Evolutionary conservation across 129 eudicot species (phyloP).

Genomic region (Sambucus nigra): DNA sequence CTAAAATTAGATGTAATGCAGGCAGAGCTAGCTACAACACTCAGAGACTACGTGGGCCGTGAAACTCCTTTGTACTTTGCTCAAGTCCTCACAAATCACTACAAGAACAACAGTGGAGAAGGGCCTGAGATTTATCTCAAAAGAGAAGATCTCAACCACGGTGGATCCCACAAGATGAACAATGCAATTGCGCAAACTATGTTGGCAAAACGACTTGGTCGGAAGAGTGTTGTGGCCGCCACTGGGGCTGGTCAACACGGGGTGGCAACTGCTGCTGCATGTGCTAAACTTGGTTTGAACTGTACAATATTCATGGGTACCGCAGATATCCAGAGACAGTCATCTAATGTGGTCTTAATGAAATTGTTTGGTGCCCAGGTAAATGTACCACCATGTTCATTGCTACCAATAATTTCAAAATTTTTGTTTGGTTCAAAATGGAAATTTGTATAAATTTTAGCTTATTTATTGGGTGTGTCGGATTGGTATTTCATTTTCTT

Average conservation of each 20-base stretch:
- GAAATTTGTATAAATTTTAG: no score
- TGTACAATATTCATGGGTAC: slow-evolving; percentile 43
- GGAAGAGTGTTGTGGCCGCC: slow-evolving; percentile 35
- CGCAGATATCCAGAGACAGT: slow-evolving; percentile 31
- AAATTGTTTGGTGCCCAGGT: slow-evolving; percentile 57
- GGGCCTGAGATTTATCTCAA: slow-evolving; percentile 68
- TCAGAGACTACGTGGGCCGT: slow-evolving; percentile 59
- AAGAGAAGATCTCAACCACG: slow-evolving; percentile 64
- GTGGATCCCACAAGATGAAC: slow-evolving; percentile 70
- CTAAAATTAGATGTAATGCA: not conserved
- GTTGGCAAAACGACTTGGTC: slow-evolving; percentile 56
- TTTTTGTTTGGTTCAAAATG: no score
- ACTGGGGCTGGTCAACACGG: slow-evolving; percentile 61
- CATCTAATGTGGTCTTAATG: slow-evolving; percentile 39
- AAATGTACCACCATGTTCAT: no score
- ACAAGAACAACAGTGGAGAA: slow-evolving; percentile 40
- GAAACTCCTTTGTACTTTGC: slow-evolving; percentile 63
- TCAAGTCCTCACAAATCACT: slow-evolving; percentile 39
- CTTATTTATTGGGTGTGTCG: no score
- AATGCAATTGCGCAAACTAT: slow-evolving; percentile 55
- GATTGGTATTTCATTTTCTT: no score
- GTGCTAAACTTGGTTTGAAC: slow-evolving; percentile 47
- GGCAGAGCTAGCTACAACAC: slow-evolving; percentile 37
- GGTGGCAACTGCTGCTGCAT: slow-evolving; percentile 49
- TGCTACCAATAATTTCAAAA: no score